These are phyloP conservation scores for Pseudozyma thailandica DNA, from an alignment of 1,284 basidiomycete genomes.

Conservation along the genomic window DNA sequence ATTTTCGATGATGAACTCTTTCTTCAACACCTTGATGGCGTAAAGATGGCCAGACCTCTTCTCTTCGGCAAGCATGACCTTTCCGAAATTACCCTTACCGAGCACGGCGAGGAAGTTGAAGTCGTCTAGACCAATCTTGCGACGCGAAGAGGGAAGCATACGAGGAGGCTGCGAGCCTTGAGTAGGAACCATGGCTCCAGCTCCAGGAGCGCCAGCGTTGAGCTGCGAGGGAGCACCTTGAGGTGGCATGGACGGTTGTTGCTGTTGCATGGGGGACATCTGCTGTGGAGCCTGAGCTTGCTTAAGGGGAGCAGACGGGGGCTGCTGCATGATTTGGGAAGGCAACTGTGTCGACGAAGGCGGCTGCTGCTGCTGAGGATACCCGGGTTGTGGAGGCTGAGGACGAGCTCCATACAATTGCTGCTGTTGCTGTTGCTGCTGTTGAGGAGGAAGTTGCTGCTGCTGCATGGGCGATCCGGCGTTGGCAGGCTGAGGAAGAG, in stretches of 20 bases:
- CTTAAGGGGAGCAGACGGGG: conserved; percentile 1
- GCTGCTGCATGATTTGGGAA: conserved; percentile 18
- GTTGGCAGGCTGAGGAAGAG: conserved; percentile 40
- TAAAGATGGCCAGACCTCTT: conserved; percentile 88
- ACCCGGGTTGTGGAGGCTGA: conserved; percentile 23
- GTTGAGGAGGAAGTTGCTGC: conserved; percentile 28
- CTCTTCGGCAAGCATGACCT: conserved; percentile 99
- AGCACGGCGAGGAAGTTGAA: conserved; percentile 99
- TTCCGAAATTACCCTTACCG: conserved; percentile 99
- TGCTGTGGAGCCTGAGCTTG: conserved; percentile 7
- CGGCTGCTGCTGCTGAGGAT: conserved; percentile 16
- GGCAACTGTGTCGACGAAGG: conserved; percentile 16
- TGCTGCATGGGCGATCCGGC: conserved; percentile 28
- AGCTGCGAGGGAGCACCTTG: conserved; percentile 1
- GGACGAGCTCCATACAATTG: conserved; percentile 41
- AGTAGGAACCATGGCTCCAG: conserved; percentile 16
- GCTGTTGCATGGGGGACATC: conserved; percentile 15
- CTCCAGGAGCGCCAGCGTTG: conserved; percentile 14
- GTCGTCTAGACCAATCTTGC: conserved; percentile 95
- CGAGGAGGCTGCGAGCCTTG: conserved; percentile 22
- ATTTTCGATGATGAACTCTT: conserved; percentile 99
- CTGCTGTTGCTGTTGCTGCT: conserved; percentile 6
- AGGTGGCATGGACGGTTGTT: conserved; percentile 14
- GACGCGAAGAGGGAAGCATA: conserved; percentile 70
- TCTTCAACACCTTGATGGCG: conserved; percentile 99